Percentiles rank a stretch among this genome's conserved stretches.
phyloP scores from a whole-genome alignment of 2,329 filamentous ascomycete species.

The Mycosphaerella arachidis region DNA sequence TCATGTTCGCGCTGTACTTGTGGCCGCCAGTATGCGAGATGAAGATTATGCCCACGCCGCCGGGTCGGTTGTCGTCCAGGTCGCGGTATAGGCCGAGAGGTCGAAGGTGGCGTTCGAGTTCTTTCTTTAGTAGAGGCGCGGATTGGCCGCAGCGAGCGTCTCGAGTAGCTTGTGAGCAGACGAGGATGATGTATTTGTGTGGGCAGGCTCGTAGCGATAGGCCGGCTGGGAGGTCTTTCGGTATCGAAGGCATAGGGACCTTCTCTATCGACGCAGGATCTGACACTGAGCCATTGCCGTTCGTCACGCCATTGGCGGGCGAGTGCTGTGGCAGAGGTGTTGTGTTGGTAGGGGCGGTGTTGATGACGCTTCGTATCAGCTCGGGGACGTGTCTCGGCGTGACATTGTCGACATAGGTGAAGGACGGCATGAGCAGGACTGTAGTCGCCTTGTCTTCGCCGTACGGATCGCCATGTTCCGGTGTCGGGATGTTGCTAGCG shows the following conservation, averaged over 20 bases:
- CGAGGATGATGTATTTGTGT: conserved; percentile 79
- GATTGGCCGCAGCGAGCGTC: conserved; percentile 93
- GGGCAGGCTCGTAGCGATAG: conserved; percentile 64
- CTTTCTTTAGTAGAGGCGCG: conserved; percentile 79
- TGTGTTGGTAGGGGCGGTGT: conserved; percentile 67
- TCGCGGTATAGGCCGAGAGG: conserved; percentile 82
- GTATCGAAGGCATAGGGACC: conserved; percentile 11
- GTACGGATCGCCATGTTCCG: conserved; percentile 45
- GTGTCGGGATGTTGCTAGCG: conserved; percentile 83
- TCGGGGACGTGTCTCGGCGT: conserved; percentile 68
- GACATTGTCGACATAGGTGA: conserved; percentile 77
- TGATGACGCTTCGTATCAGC: conserved; percentile 67
- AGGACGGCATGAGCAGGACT: conserved; percentile 78
- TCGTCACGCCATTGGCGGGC: conserved; percentile 6
- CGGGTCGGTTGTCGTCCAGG: conserved; percentile 79
- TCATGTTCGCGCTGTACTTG: conserved; percentile 92
- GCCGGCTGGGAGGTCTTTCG: conserved; percentile 26
- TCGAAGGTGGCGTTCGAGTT: conserved; percentile 83
- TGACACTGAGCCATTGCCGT: conserved; percentile 9
- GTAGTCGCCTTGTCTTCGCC: conserved; percentile 65
- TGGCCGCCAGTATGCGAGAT: conserved; percentile 95
- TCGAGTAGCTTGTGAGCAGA: conserved; percentile 91
- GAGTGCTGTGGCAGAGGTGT: conserved; percentile 48
- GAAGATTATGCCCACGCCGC: conserved; percentile 93
- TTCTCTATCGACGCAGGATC: conserved; percentile 9